Percentiles rank a stretch among this genome's conserved stretches.
Conservation (phyloP, 371 early-diverging fungal species). For the Circinella minor region DNA sequence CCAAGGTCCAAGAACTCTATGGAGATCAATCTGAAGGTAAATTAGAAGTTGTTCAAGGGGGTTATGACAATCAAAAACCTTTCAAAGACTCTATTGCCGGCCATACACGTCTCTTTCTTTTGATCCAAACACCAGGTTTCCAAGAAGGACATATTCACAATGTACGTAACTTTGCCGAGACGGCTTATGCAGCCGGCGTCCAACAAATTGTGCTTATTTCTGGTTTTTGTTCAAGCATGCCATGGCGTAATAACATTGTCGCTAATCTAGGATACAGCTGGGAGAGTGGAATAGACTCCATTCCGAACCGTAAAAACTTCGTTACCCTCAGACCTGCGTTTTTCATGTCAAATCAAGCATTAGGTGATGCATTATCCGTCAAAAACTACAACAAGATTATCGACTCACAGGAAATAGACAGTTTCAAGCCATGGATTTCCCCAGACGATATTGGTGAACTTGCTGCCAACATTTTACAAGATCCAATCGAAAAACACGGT, state of each 20-base stretch:
- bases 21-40: background rate
- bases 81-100: conserved; percentile 28
- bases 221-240: background rate
- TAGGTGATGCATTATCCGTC: background rate
- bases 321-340: conserved; percentile 39
- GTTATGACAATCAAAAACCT: conserved; percentile 22
- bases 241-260: background rate
- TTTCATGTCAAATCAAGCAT: conserved; percentile 34
- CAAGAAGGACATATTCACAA: background rate
- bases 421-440: conserved; percentile 17
- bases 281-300: conserved; percentile 16
- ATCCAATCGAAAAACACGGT: conserved; percentile 25
- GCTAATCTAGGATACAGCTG: background rate
- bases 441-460: conserved; percentile 22
- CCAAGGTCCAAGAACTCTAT: conserved; percentile 18
- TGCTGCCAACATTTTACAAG: conserved; percentile 16
- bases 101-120: conserved; percentile 34
- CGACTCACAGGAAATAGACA: conserved; percentile 7
- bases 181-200: conserved; percentile 25
- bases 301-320: conserved; percentile 23
- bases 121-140: background rate
- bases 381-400: conserved; percentile 3
- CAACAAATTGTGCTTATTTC: conserved; percentile 26
- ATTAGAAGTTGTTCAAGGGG: conserved; percentile 28
- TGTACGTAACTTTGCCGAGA: conserved; percentile 5